A percentile compares a stretch with the other conserved stretches of the same genome.
Conservation (phyloP, 2,329 filamentous ascomycete species). For the Pestalotiopsis sp. region DNA sequence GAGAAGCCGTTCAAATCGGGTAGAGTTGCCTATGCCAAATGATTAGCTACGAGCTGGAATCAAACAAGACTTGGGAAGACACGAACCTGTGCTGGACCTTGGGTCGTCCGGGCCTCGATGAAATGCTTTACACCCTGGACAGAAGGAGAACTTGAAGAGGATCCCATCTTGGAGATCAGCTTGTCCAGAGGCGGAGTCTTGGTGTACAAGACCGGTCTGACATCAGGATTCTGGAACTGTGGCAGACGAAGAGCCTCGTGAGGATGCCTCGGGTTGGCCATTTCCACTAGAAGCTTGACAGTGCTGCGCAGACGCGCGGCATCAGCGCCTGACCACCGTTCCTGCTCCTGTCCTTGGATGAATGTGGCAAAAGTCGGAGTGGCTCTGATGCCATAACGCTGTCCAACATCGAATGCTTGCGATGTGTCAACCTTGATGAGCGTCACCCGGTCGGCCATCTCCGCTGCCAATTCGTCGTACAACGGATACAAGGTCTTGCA, state of each 20-base stretch:
- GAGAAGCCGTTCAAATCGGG: constrained; percentile 70
- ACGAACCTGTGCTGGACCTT: constrained; percentile 57
- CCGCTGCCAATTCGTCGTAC: constrained; percentile 77
- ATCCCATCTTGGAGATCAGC: constrained; percentile 70
- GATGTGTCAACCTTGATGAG: constrained; percentile 85
- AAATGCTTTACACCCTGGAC: constrained; percentile 70
- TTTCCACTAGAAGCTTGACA: constrained; percentile 71
- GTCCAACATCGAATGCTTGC: constrained; percentile 61
- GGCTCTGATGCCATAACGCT: constrained; percentile 66
- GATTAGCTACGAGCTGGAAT: not conserved
- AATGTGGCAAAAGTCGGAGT: constrained; percentile 92
- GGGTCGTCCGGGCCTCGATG: constrained; percentile 60
- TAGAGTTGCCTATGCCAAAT: constrained; percentile 46
- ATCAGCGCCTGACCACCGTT: constrained; percentile 80
- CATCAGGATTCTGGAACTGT: constrained; percentile 62
- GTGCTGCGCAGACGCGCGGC: constrained; percentile 67
- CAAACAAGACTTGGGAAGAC: not conserved
- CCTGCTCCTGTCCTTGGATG: constrained; percentile 70
- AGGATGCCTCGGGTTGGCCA: constrained; percentile 73
- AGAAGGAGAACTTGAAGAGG: constrained; percentile 54
- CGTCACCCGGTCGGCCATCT: constrained; percentile 65
- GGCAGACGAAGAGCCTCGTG: constrained; percentile 73
- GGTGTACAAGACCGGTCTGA: constrained; percentile 69
- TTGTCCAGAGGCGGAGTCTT: constrained; percentile 85
- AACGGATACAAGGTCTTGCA: constrained; percentile 82